Evolutionary conservation across 345 rosid genomes (phyloP), one percentile per base, ranked within the genome.

Genomic region (Corymbia maculata): DNA sequence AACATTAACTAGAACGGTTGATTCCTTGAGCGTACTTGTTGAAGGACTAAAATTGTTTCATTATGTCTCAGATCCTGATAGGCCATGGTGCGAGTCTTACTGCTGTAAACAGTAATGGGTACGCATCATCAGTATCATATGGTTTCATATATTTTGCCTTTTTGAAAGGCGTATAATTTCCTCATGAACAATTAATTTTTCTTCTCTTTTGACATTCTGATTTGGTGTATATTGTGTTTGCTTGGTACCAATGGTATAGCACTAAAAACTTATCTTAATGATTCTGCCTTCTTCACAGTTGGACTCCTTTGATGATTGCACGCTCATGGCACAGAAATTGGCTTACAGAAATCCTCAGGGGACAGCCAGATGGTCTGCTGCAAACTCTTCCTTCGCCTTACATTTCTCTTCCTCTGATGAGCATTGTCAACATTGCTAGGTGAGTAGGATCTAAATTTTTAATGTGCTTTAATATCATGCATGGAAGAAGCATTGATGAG

Each of bases 381-480:
- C 91, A 86, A 86, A 87, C 89, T 50, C 88, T 90, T 88, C 95
- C 97, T 42, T 97, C 98, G 75, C 94, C 97, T 55, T 95, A 93
- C 93, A 87, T 97, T 44, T 94, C 96, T 86, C 96, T 95, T 90
- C 99, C 99, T 66, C 94, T 97, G 28, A 94, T 91, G 96, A 97
- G 98, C 94, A 95, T 96, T 87, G 93, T 95, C 91, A 95, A 92
- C 90, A 96, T 97, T 52, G 98, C 97, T 85, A 95, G 97, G 99
- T 95, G 88, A 90, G 92, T 26, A 75, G 28, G 84, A 68, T 32
- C 24, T 32, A 30, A 68, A 68, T 16, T 68, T 30, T 68, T 68
- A n/a, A 68, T 32, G 80, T 42, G 84, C 84, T 5, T 21, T 10
- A 42, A 42, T 10, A 19, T 42, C 84, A 75, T 75, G 26, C 82